Evolutionary conservation across 2,329 filamentous ascomycete genomes (phyloP).

Genomic region (Verticillium longisporum): DNA sequence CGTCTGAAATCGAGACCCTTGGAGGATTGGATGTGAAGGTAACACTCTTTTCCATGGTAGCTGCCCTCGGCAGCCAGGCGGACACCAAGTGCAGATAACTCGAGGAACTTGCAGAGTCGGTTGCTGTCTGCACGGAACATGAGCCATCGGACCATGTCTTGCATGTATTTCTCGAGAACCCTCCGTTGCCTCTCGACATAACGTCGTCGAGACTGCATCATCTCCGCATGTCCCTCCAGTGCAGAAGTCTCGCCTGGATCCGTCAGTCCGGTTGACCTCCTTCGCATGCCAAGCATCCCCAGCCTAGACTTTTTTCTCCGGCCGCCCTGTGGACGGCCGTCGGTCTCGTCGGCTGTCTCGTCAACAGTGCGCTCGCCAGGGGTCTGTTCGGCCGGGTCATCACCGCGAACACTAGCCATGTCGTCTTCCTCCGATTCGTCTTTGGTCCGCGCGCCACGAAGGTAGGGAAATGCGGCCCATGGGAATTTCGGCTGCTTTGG

Average conservation of each 20-base stretch:
- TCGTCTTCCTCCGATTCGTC: constrained; percentile 78
- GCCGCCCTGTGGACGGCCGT: constrained; percentile 18
- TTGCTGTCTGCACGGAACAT: constrained; percentile 97
- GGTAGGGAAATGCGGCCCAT: constrained; percentile 79
- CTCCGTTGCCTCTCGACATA: constrained; percentile 79
- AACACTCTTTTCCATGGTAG: constrained; percentile 96
- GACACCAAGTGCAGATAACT: constrained; percentile 89
- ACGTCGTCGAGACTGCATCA: constrained; percentile 38
- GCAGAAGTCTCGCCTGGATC: constrained; percentile 38
- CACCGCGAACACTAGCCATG: constrained; percentile 27
- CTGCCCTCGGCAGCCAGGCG: constrained; percentile 90
- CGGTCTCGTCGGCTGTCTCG: constrained; percentile 24
- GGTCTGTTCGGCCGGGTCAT: constrained; percentile 32
- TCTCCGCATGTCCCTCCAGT: constrained; percentile 27
- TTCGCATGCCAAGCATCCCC: constrained; percentile 44
- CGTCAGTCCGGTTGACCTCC: constrained; percentile 43
- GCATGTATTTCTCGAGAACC: constrained; percentile 82
- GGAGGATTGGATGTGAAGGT: constrained; percentile 82
- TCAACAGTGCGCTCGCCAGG: constrained; percentile 32
- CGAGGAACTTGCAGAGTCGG: constrained; percentile 88
- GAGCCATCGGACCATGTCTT: constrained; percentile 90
- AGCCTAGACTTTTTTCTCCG: constrained; percentile 45
- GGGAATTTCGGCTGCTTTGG: constrained; percentile 88
- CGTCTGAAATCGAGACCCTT: constrained; percentile 83
- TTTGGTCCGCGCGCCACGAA: constrained; percentile 71